Evolutionary conservation across 208 protist genomes (phyloP).

Genomic region (Trypanosomatidae sp.): DNA sequence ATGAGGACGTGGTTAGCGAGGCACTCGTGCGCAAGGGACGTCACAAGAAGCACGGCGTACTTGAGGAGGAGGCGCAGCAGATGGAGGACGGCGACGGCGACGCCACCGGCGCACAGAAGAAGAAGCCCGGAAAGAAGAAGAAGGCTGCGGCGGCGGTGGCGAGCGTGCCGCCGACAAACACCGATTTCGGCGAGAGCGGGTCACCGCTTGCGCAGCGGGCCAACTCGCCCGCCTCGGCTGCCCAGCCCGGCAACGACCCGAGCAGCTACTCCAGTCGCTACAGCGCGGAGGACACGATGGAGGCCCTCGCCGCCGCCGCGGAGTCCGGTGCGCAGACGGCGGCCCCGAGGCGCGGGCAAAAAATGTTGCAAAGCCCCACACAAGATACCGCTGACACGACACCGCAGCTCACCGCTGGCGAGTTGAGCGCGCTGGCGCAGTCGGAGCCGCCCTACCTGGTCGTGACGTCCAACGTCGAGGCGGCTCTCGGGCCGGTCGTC

Average conservation of each 20-base stretch:
- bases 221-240: background rate
- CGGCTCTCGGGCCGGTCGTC: constrained; percentile 51
- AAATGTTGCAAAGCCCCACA: background rate
- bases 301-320: constrained; percentile 11
- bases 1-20: no score
- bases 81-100: no score
- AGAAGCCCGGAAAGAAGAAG: no score
- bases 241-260: no score
- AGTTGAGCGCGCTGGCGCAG: constrained; percentile 11
- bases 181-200: background rate
- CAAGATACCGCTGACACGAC: background rate
- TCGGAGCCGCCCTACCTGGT: constrained; percentile 53
- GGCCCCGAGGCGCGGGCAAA: background rate
- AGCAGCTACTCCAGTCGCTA: constrained; percentile 7
- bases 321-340: constrained; percentile 24
- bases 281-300: constrained; percentile 23
- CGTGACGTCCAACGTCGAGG: constrained; percentile 60
- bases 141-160: no score
- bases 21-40: no score
- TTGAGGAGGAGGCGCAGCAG: no score
- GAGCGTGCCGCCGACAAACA: no score
- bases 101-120: no score
- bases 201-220: no score
- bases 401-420: constrained; percentile 11
- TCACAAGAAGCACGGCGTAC: no score